Percentiles rank a stretch among this genome's conserved stretches.
phyloP scores from a whole-genome alignment of 768 basidiomycete species.

The Cubamyces lactineus region DNA sequence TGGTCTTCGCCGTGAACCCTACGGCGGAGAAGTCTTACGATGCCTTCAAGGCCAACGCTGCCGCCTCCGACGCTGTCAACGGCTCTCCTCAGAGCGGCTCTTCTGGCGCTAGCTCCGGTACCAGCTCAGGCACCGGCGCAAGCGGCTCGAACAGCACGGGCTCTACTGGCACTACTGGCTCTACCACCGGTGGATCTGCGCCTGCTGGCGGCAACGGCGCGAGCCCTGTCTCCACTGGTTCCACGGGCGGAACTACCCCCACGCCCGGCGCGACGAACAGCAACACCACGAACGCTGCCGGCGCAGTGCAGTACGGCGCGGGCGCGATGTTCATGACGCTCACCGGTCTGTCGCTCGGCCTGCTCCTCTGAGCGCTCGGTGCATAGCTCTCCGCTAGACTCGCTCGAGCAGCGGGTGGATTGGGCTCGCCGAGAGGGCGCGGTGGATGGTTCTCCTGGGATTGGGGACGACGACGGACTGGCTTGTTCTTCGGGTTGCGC shows the following conservation, averaged over 20 bases:
- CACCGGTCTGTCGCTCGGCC: conserved; percentile 19
- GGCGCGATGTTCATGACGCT: conserved; percentile 35
- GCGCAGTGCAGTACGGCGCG: conserved; percentile 33
- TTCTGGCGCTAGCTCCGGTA: conserved; percentile 14
- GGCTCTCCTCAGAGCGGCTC: conserved; percentile 17
- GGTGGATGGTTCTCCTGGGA: neutral
- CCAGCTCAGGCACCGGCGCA: conserved; percentile 30
- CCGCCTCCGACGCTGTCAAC: conserved; percentile 14
- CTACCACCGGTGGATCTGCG: neutral
- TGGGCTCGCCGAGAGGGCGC: conserved; percentile 16
- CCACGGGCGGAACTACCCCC: neutral
- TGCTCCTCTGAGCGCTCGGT: conserved; percentile 24
- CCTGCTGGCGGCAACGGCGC: conserved; percentile 10
- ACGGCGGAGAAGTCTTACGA: conserved; percentile 49
- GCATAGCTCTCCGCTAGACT: conserved; percentile 2
- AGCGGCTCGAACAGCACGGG: conserved; percentile 30
- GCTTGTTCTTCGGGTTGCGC: neutral
- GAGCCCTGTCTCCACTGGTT: too few species aligned
- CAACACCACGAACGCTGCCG: conserved; percentile 31
- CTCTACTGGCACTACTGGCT: conserved; percentile 12
- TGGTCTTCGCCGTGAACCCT: conserved; percentile 67
- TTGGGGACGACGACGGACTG: neutral
- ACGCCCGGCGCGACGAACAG: conserved; percentile 5
- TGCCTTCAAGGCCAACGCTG: conserved; percentile 42
- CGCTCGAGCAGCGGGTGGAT: conserved; percentile 10